Percentiles rank a stretch among this genome's conserved stretches.
These are phyloP conservation scores for Leucosporidium creatinivorum DNA, from an alignment of 768 basidiomycete genomes.

Conservation along the genomic window DNA sequence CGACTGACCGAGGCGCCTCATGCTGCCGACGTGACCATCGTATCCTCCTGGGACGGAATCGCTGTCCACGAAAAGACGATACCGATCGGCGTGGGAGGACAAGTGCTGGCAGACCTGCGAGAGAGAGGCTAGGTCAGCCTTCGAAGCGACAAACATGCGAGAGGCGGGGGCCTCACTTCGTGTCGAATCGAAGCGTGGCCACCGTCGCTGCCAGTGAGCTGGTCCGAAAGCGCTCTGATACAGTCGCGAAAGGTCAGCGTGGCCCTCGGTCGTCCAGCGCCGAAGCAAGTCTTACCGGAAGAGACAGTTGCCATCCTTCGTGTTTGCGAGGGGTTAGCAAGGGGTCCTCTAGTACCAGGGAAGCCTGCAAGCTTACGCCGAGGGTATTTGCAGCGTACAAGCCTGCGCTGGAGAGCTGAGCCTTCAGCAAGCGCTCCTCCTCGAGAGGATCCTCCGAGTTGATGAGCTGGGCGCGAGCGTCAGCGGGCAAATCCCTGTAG, in stretches of 20 bases:
- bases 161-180: constrained; percentile 43
- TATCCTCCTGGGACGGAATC: constrained; percentile 56
- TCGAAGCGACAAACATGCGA: too few relatives aligned
- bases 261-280: background rate
- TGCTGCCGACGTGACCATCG: constrained; percentile 62
- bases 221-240: constrained; percentile 67
- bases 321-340: too few relatives aligned
- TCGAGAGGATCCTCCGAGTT: constrained; percentile 30
- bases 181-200: constrained; percentile 61
- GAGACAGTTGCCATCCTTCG: constrained; percentile 72
- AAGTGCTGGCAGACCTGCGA: constrained; percentile 66
- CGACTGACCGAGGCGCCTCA: constrained; percentile 51
- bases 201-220: constrained; percentile 67
- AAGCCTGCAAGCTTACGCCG: constrained; percentile 43
- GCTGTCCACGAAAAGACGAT: constrained; percentile 79
- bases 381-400: constrained; percentile 79
- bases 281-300: constrained; percentile 47
- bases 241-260: background rate
- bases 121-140: background rate
- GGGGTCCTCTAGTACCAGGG: background rate
- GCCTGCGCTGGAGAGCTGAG: constrained; percentile 68
- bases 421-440: constrained; percentile 47
- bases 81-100: constrained; percentile 58
- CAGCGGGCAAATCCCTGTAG: background rate
- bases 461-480: constrained; percentile 20